Base-by-base conservation (phyloP, 2,329 filamentous ascomycete genomes). In the Stachybotrys echinatus region DNA sequence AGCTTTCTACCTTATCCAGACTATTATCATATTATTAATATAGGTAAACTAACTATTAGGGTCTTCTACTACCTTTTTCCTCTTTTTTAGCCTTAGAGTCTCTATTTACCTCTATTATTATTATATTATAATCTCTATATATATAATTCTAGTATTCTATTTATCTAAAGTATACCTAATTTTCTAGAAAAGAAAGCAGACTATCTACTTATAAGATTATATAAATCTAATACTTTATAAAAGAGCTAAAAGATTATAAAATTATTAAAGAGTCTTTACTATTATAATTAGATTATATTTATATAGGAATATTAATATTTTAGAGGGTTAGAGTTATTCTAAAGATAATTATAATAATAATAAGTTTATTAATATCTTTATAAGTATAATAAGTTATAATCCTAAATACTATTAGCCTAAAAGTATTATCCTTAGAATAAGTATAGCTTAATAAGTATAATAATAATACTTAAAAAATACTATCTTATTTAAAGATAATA, bases 81-180 rank as follows among this genome's bases (percentile, higher is more conserved):
- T n/a, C n/a, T n/a, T n/a, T n/a, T n/a, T n/a, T n/a, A n/a, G n/a
- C n/a, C n/a, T n/a, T n/a, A n/a, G n/a, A n/a, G n/a, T n/a, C n/a
- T n/a, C n/a, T n/a, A n/a, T n/a, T n/a, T n/a, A n/a, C n/a, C n/a
- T n/a, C n/a, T n/a, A n/a, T n/a, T n/a, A n/a, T n/a, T n/a, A n/a
- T n/a, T n/a, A n/a, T n/a, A n/a, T n/a, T n/a, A n/a, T n/a, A n/a
- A n/a, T n/a, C n/a, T n/a, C n/a, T n/a, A n/a, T n/a, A n/a, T n/a
- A 22, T 8, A 44, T 7, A 23, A 12, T 45, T 23, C 23, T 3
- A 2, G 45, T 23, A 23, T 40, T 14, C 42, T 44, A 19, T 44
- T 44, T 12, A n/a, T 46, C 31, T 46, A 23, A 21, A 23, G n/a
- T 45, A 45, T 45, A 45, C 8, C 22, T 46, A 38, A 46, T 46